Evolutionary conservation across 176 grass and related monocot species (phyloP).

Genomic region (bread wheat (Triticum aestivum)): DNA sequence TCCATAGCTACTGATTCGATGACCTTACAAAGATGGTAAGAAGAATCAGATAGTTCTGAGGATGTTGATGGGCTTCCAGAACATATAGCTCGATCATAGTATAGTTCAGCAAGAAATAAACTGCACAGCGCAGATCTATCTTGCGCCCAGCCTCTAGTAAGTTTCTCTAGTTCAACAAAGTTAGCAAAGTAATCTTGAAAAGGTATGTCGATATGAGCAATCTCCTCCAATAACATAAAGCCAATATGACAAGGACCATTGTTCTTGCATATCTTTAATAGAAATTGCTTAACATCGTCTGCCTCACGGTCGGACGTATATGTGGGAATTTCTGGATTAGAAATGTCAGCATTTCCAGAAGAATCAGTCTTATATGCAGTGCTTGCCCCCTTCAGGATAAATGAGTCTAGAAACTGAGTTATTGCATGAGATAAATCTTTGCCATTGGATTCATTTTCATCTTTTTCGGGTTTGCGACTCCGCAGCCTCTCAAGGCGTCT

Average conservation of each 20-base stretch:
- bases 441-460: conserved; percentile 73
- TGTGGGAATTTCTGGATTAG: conserved; percentile 38
- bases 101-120: conserved; percentile 97
- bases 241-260: conserved; percentile 63
- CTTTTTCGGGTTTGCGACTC: conserved; percentile 92
- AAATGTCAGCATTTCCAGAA: conserved; percentile 48
- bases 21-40: conserved; percentile 90
- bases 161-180: conserved; percentile 72
- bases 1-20: conserved; percentile 68
- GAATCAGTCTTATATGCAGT: conserved; percentile 45
- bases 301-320: conserved; percentile 61
- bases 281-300: conserved; percentile 69
- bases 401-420: conserved; percentile 77
- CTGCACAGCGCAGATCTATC: conserved; percentile 61
- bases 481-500: conserved; percentile 86
- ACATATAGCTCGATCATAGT: conserved; percentile 74
- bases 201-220: conserved; percentile 61
- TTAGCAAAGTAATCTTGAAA: conserved; percentile 80
- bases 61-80: conserved; percentile 57
- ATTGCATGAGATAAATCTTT: conserved; percentile 80
- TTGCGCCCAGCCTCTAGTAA: conserved; percentile 78
- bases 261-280: conserved; percentile 59
- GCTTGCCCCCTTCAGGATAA: conserved; percentile 55
- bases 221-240: conserved; percentile 79
- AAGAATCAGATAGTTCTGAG: conserved; percentile 64